phyloP scores from a whole-genome alignment of 2,329 filamentous ascomycete species.

The Aspergillus novoparasiticus region DNA sequence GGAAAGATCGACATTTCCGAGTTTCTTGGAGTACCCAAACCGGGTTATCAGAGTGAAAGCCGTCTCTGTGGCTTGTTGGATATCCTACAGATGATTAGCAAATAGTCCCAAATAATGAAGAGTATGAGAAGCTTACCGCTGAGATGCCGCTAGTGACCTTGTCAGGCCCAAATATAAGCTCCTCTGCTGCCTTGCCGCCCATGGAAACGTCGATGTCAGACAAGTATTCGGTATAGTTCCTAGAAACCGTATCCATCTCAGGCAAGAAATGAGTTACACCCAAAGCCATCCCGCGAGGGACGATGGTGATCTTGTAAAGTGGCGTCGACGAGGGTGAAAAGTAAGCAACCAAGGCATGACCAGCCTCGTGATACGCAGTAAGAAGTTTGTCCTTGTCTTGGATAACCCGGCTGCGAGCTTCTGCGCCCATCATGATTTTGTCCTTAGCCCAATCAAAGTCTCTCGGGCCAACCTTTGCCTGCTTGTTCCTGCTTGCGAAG shows the following conservation, averaged over 20 bases:
- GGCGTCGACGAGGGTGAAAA: constrained; percentile 75
- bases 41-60: constrained; percentile 87
- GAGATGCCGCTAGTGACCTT: constrained; percentile 89
- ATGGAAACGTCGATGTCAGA: constrained; percentile 78
- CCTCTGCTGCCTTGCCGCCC: constrained; percentile 85
- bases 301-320: constrained; percentile 96
- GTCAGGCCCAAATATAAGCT: constrained; percentile 88
- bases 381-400: constrained; percentile 90
- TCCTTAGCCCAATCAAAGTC: constrained; percentile 98
- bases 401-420: constrained; percentile 86
- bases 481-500: constrained; percentile 85
- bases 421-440: constrained; percentile 95
- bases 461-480: constrained; percentile 69
- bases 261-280: constrained; percentile 87
- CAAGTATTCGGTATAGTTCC: constrained; percentile 81
- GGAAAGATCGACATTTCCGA: constrained; percentile 88
- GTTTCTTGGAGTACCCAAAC: constrained; percentile 82
- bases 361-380: constrained; percentile 96
- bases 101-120: not conserved
- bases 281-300: constrained; percentile 82
- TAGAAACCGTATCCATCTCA: constrained; percentile 89
- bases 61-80: constrained; percentile 76
- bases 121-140: constrained; percentile 56
- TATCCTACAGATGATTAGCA: constrained; percentile 61
- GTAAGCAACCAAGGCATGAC: constrained; percentile 87